Evolutionary conservation across 139 green algal species (phyloP), one percentile per base, ranked within the genome.

Genomic region (Chlorella ohadii): DNA sequence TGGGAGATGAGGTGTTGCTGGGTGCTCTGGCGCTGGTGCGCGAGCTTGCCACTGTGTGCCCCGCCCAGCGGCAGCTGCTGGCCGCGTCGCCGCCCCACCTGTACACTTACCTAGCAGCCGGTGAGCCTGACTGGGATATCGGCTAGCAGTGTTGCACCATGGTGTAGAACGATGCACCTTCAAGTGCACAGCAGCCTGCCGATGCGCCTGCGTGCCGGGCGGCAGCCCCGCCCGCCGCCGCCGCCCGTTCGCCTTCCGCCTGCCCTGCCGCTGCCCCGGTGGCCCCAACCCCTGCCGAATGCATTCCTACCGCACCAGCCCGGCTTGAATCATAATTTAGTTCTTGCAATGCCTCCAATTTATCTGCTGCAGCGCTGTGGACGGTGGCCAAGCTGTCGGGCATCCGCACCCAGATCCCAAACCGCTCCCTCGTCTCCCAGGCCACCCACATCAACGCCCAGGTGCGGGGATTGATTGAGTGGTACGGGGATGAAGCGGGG

Each of bases 341-440:
- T 39, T 64, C 7, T 51, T 6, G 44, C 9, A 9, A 51, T 51
- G 44, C 44, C 44, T 6, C 44, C 44, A 51, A 51, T 9, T 9
- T 9, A 51, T 59, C 51, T 13, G 12, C n/a, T 70, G 67, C 79
- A 78, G 79, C 79, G 15, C 55, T 84, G 19, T 84, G 79, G 79
- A 23, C 72, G 79, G 55, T 33, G 13, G 67, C 79, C 51, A 84
- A 84, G 79, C 55, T 78, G 33, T 64, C 47, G 22, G 79, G 68
- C 47, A 33, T 84, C n/a, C 66, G 79, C 44, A 84, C 79, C 31
- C 55, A 57, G 28, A 84, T 83, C 55, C 85, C 85, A 41, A 87
- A 86, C 51, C 59, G 72, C 36, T 59, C 59, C 17, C 41, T 86
- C 19, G 83, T 89, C 70, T 70, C 59, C 41, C 72, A 87, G 34